phyloP scores from a whole-genome alignment of 1,284 basidiomycete species.

The Tausonia pullulans region DNA sequence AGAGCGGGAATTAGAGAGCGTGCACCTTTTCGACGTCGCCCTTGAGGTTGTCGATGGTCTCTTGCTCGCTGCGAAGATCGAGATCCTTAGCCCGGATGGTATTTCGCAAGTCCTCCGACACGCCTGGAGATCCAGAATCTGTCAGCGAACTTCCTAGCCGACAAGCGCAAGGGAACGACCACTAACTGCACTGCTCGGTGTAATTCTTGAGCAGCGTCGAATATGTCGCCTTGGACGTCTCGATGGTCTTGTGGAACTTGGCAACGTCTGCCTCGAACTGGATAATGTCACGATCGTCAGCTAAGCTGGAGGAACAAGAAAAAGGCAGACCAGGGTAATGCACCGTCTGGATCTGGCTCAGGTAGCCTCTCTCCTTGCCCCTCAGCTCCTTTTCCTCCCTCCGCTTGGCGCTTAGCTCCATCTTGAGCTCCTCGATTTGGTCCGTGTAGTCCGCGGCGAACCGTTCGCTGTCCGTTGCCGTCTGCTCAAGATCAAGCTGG shows the following conservation, averaged over 20 bases:
- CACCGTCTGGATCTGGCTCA: slow-evolving; percentile 33
- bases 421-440: slow-evolving; percentile 56
- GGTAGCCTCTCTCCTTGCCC: slow-evolving; percentile 50
- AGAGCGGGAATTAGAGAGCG: background rate
- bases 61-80: slow-evolving; percentile 54
- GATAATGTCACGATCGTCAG: too few relatives aligned
- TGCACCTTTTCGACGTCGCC: slow-evolving; percentile 44
- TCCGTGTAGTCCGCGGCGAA: slow-evolving; percentile 64
- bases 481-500: slow-evolving; percentile 53
- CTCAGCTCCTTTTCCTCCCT: slow-evolving; percentile 80
- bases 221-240: slow-evolving; percentile 56
- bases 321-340: slow-evolving; percentile 10
- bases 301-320: slow-evolving; percentile 31
- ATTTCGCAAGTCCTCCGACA: slow-evolving; percentile 64
- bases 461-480: slow-evolving; percentile 57
- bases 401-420: slow-evolving; percentile 60
- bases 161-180: background rate
- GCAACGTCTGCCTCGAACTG: slow-evolving; percentile 62
- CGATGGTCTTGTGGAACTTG: slow-evolving; percentile 57
- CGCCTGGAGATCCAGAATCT: slow-evolving; percentile 38
- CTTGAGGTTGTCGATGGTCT: slow-evolving; percentile 47
- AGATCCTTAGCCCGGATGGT: slow-evolving; percentile 60
- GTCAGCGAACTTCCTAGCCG: slow-evolving; percentile 9
- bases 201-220: slow-evolving; percentile 69
- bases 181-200: slow-evolving; percentile 66